phyloP scores from a whole-genome alignment of 2,329 filamentous ascomycete species.

The Parascedosporium putredinis region DNA sequence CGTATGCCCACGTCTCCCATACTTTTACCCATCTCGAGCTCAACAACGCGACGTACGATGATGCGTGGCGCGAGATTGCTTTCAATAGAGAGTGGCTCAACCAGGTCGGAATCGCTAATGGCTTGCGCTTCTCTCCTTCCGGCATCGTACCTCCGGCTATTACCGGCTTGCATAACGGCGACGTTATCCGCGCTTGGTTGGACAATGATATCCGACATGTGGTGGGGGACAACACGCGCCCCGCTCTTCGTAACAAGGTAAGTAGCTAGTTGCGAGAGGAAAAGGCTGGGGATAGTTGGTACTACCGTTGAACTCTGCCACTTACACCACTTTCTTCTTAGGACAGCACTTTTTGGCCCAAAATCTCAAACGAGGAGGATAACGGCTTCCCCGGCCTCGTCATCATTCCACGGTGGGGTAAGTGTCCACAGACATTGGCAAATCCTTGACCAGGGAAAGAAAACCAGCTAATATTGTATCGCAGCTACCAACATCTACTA shows the following conservation, averaged over 20 bases:
- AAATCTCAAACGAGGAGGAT: slow-evolving; percentile 35
- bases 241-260: slow-evolving; percentile 36
- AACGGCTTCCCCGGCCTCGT: slow-evolving; percentile 47
- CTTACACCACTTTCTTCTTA: background rate
- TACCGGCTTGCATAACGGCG: slow-evolving; percentile 52
- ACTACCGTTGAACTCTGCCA: too few relatives aligned
- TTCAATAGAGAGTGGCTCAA: slow-evolving; percentile 51
- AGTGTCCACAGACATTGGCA: background rate
- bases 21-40: slow-evolving; percentile 50
- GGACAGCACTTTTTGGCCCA: slow-evolving; percentile 42
- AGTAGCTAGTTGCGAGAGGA: background rate
- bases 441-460: too few relatives aligned
- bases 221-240: slow-evolving; percentile 52
- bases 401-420: slow-evolving; percentile 44
- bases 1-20: slow-evolving; percentile 49
- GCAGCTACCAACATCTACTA: slow-evolving; percentile 50
- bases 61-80: slow-evolving; percentile 44
- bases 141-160: slow-evolving; percentile 54
- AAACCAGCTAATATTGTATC: background rate
- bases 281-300: too few relatives aligned
- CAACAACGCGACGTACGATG: slow-evolving; percentile 49
- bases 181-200: slow-evolving; percentile 47
- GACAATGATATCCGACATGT: slow-evolving; percentile 48
- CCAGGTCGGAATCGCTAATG: slow-evolving; percentile 37
- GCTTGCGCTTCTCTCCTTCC: slow-evolving; percentile 35